Evolutionary conservation across 2,329 filamentous ascomycete genomes (phyloP).

Genomic region (Chaetothyriales sp.): DNA sequence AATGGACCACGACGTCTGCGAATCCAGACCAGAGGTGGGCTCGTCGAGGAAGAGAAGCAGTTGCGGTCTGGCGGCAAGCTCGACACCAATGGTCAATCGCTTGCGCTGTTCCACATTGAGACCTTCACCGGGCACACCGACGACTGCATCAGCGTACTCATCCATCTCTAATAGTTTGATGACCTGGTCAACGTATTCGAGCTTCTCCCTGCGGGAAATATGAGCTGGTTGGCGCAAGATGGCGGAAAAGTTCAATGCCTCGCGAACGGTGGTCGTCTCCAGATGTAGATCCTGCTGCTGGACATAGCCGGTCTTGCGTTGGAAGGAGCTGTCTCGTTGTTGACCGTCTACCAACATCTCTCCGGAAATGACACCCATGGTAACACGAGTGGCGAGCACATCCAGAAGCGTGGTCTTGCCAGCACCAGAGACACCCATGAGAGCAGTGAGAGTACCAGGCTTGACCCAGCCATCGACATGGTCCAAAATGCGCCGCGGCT

Average conservation of each 20-base stretch:
- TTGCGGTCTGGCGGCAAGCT: slow-evolving; percentile 80
- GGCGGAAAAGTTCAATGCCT: slow-evolving; percentile 75
- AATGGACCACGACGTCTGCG: slow-evolving; percentile 87
- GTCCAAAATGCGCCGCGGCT: slow-evolving; percentile 61
- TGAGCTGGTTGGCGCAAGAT: slow-evolving; percentile 67
- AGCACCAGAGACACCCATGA: slow-evolving; percentile 85
- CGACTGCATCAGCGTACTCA: slow-evolving; percentile 74
- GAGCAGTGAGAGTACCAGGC: slow-evolving; percentile 72
- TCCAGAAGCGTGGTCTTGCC: slow-evolving; percentile 86
- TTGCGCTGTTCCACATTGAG: slow-evolving; percentile 50
- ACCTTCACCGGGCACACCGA: slow-evolving; percentile 73
- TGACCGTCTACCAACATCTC: slow-evolving; percentile 72
- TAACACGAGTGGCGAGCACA: slow-evolving; percentile 68
- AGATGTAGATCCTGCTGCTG: slow-evolving; percentile 88
- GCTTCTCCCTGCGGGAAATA: slow-evolving; percentile 59
- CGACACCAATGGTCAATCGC: slow-evolving; percentile 87
- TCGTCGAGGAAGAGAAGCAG: slow-evolving; percentile 87
- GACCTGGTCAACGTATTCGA: slow-evolving; percentile 76
- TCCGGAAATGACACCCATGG: slow-evolving; percentile 76
- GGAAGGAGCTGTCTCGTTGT: slow-evolving; percentile 65
- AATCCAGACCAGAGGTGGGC: slow-evolving; percentile 85
- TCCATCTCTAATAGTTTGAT: slow-evolving; percentile 85
- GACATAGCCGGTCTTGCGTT: slow-evolving; percentile 81
- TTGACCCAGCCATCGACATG: slow-evolving; percentile 88
- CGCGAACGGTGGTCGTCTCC: slow-evolving; percentile 69